Evolutionary conservation across 2,329 filamentous ascomycete species (phyloP).

Genomic region (Fusarium sp.): DNA sequence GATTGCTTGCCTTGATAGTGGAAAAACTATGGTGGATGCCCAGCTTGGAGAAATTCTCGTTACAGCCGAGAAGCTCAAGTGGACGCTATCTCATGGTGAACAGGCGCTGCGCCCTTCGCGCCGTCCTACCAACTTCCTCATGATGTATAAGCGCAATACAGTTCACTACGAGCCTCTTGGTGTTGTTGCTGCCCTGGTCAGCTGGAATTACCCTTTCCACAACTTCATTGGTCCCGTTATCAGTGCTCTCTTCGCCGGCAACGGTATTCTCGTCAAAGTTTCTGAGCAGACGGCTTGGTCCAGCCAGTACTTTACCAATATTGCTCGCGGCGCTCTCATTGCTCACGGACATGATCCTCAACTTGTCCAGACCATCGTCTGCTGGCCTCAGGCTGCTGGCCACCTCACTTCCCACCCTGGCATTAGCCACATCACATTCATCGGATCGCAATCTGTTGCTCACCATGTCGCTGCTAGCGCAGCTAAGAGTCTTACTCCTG

Average conservation of each 20-base stretch:
- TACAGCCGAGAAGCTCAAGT: conserved; percentile 91
- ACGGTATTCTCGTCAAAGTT: conserved; percentile 91
- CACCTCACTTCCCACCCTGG: conserved; percentile 86
- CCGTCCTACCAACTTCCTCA: conserved; percentile 88
- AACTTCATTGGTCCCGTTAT: conserved; percentile 94
- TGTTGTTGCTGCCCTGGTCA: conserved; percentile 91
- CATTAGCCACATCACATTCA: conserved; percentile 93
- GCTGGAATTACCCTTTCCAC: conserved; percentile 98
- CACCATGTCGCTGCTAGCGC: conserved; percentile 89
- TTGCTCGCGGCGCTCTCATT: conserved; percentile 81
- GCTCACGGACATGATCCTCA: conserved; percentile 86
- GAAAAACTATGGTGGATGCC: conserved; percentile 96
- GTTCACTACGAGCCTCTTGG: conserved; percentile 93
- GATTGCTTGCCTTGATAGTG: conserved; percentile 89
- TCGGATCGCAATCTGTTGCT: conserved; percentile 88
- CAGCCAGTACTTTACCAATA: conserved; percentile 81
- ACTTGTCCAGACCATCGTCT: conserved; percentile 85
- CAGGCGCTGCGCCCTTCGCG: conserved; percentile 77
- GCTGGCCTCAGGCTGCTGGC: conserved; percentile 86
- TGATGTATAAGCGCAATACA: conserved; percentile 94
- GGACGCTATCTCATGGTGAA: conserved; percentile 93
- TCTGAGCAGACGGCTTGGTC: conserved; percentile 98
- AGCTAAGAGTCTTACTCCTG: conserved; percentile 85
- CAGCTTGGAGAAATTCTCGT: conserved; percentile 94
- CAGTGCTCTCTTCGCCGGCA: conserved; percentile 89